Evolutionary conservation across 1,284 basidiomycete species (phyloP), one percentile per base, ranked within the genome.

Genomic region (Cutaneotrichosporon spelunceum): DNA sequence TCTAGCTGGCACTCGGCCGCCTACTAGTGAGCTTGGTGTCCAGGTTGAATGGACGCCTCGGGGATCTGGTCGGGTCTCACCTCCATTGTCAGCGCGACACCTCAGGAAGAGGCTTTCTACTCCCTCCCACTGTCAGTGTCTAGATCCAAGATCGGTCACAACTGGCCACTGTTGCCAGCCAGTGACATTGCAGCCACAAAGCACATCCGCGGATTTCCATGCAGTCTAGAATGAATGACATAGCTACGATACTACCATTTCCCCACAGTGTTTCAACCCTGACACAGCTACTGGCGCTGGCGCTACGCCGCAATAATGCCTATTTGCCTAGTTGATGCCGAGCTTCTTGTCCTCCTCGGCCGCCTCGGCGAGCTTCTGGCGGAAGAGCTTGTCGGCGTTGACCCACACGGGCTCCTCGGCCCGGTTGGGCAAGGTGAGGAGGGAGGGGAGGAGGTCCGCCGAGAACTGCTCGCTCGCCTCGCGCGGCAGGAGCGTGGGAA

Each of bases 381-480:
- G 83, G 84, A 89, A 98, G 59, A 98, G 80, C 75, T 84, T 86
- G 81, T 97, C 89, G 1, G 95, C 94, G 63, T 95, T 88, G 27
- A 83, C 84, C 95, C 95, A 98, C 7, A 97, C 92, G 16, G 86
- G 84, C 33, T 88, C 88, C 0, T 76, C 83, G 60, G 82, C 71
- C 64, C 89, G 81, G 62, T 86, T 78, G 2, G 89, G 90, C 66
- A 94, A 85, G 74, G 90, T 84, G 42, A 93, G 79, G 65, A 97
- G 79, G 19, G 92, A 91, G 9, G 94, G 93, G 39, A 99, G 81
- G 34, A 99, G 83, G 79, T 97, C 93, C 21, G 81, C 75, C 72
- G 91, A 93, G 82, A 99, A 99, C 73, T 95, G 93, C 80, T 99
- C 95, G 1, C 92, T 95, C 6, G 94, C 89, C 80, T 99, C 96